Evolutionary conservation across 768 basidiomycete genomes (phyloP).

Genomic region (Boletus subparvulus): DNA sequence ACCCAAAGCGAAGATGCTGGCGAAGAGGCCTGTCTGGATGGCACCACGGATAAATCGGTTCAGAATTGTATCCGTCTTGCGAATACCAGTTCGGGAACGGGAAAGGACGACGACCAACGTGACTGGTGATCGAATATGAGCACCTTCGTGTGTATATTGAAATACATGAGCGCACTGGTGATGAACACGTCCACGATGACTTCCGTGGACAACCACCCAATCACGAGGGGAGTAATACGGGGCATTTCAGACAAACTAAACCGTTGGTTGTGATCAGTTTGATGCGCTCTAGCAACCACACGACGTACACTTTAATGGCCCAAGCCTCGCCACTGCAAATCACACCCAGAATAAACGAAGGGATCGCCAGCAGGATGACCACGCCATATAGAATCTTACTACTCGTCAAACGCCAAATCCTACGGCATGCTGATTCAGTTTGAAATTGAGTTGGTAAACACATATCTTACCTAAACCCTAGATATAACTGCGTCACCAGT

Average conservation of each 20-base stretch:
- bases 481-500: conserved; percentile 49
- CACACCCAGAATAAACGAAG: conserved; percentile 45
- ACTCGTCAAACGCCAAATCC: too few species aligned
- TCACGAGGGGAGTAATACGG: too few species aligned
- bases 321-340: conserved; percentile 45
- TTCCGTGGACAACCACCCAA: too few species aligned
- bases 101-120: not conserved
- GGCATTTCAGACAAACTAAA: too few species aligned
- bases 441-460: too few species aligned
- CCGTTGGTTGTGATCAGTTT: not conserved
- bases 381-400: conserved; percentile 29
- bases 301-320: conserved; percentile 40
- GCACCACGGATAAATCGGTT: conserved; percentile 2
- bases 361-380: conserved; percentile 37
- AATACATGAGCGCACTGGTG: too few species aligned
- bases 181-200: too few species aligned
- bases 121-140: not conserved
- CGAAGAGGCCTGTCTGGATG: not conserved
- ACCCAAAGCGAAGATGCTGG: not conserved
- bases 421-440: not conserved
- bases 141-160: not conserved
- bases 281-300: not conserved
- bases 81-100: not conserved
- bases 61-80: not conserved
- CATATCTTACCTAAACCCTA: conserved; percentile 42